These are phyloP conservation scores for Globisporangium splendens DNA, from an alignment of 352 stramenopile genomes.

Conservation along the genomic window DNA sequence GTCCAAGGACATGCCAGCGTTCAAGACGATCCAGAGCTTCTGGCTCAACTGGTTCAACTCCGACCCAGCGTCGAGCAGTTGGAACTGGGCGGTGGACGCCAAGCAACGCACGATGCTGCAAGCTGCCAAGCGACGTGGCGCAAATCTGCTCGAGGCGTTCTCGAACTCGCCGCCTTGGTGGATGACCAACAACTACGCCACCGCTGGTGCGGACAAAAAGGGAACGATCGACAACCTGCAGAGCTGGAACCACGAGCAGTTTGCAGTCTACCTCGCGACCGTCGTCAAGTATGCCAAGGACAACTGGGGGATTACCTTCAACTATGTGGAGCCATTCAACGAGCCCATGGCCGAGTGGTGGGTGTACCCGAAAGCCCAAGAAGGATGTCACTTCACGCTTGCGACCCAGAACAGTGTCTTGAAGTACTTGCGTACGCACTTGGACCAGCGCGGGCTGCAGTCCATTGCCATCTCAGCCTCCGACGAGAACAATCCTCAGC, in stretches of 20 bases:
- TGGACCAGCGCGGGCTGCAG: conserved; percentile 28
- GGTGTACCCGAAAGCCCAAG: conserved; percentile 38
- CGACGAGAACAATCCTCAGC: conserved; percentile 49
- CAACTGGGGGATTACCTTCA: conserved; percentile 44
- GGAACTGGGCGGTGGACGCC: conserved; percentile 42
- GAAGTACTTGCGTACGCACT: conserved; percentile 29
- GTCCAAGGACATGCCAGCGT: conserved; percentile 45
- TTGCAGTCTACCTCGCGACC: conserved; percentile 42
- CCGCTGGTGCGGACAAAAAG: conserved; percentile 32
- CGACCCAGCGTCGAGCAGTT: conserved; percentile 35
- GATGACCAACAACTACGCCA: conserved; percentile 56
- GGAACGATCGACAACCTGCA: conserved; percentile 46
- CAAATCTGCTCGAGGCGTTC: conserved; percentile 45
- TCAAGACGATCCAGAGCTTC: conserved; percentile 53
- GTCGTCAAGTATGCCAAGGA: conserved; percentile 39
- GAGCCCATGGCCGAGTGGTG: conserved; percentile 52
- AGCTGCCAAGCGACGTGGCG: conserved; percentile 32
- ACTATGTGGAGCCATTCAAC: conserved; percentile 59
- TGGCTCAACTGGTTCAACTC: conserved; percentile 50
- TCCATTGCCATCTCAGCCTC: conserved; percentile 33
- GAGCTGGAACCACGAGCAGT: conserved; percentile 40
- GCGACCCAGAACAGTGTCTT: conserved; percentile 39
- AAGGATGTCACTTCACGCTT: conserved; percentile 50
- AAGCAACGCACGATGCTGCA: conserved; percentile 43
- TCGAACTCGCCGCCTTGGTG: conserved; percentile 64